Conservation (phyloP, 2,329 filamentous ascomycete genomes). For the Curvularia spicifera region DNA sequence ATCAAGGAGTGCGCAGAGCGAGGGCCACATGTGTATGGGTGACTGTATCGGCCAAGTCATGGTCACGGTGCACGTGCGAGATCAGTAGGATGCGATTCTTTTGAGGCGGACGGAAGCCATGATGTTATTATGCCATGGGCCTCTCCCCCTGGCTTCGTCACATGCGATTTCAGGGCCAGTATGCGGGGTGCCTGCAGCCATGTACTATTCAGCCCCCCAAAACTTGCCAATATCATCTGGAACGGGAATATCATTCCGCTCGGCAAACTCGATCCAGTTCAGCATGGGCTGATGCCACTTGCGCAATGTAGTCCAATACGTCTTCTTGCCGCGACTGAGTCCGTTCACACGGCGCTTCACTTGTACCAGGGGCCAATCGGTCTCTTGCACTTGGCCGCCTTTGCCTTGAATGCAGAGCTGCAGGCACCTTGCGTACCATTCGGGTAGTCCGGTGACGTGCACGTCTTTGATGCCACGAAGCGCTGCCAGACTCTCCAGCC, state of each 20-base stretch:
- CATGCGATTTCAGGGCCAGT: background rate
- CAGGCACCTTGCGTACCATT: conserved; percentile 32
- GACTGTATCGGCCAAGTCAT: conserved; percentile 12
- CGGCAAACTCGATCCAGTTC: conserved; percentile 35
- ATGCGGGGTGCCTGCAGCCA: background rate
- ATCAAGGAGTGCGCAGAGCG: conserved; percentile 13
- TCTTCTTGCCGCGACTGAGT: conserved; percentile 9
- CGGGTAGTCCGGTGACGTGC: conserved; percentile 19
- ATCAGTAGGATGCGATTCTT: background rate
- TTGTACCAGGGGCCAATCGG: conserved; percentile 27
- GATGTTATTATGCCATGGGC: background rate
- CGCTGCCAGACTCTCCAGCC: conserved; percentile 24
- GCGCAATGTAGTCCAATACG: conserved; percentile 10
- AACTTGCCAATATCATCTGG: conserved; percentile 17
- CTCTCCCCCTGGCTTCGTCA: background rate
- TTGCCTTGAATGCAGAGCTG: conserved; percentile 29
- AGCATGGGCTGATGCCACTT: conserved; percentile 31
- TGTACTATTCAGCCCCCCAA: conserved; percentile 3
- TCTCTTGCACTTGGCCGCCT: conserved; percentile 23
- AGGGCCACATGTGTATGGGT: conserved; percentile 22
- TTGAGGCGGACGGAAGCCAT: background rate
- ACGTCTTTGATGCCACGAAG: conserved; percentile 29
- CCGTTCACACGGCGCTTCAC: conserved; percentile 7
- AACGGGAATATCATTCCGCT: conserved; percentile 24
- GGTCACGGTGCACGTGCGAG: background rate